Evolutionary conservation across 768 basidiomycete genomes (phyloP).

Genomic region (Boletus reticulatus): DNA sequence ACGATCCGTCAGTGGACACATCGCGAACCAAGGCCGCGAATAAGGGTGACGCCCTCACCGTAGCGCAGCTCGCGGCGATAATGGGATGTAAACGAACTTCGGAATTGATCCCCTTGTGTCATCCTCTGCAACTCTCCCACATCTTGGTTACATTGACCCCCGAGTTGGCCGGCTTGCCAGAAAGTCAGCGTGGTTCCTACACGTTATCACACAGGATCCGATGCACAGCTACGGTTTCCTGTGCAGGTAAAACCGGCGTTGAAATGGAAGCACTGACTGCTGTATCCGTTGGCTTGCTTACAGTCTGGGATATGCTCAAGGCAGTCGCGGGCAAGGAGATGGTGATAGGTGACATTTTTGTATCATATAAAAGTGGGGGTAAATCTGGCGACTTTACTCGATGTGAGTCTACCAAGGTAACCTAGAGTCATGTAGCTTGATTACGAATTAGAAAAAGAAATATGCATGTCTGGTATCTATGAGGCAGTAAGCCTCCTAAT

Average conservation of each 20-base stretch:
- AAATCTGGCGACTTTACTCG: slow-evolving; percentile 65
- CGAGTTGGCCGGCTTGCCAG: slow-evolving; percentile 27
- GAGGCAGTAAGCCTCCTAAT: neutral
- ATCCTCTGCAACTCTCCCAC: slow-evolving; percentile 74
- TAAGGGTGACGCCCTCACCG: slow-evolving; percentile 71
- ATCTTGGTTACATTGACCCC: slow-evolving; percentile 62
- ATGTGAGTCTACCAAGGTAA: neutral
- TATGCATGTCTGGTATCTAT: neutral
- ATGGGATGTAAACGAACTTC: slow-evolving; percentile 86
- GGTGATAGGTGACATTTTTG: slow-evolving; percentile 68
- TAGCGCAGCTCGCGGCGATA: slow-evolving; percentile 83
- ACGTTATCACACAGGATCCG: slow-evolving; percentile 46
- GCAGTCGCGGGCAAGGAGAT: slow-evolving; percentile 87
- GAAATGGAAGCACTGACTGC: slow-evolving; percentile 95
- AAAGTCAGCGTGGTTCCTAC: neutral
- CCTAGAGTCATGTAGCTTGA: neutral
- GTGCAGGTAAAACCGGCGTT: slow-evolving; percentile 80
- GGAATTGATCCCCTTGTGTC: slow-evolving; percentile 84
- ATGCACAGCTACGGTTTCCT: slow-evolving; percentile 68
- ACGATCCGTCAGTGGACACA: slow-evolving; percentile 23
- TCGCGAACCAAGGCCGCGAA: slow-evolving; percentile 49
- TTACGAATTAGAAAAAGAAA: neutral
- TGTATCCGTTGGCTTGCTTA: slow-evolving; percentile 72
- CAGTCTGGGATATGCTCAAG: slow-evolving; percentile 94
- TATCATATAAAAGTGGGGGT: slow-evolving; percentile 70